Base-by-base conservation (phyloP, 2,329 filamentous ascomycete genomes). In the Akanthomyces muscarius region DNA sequence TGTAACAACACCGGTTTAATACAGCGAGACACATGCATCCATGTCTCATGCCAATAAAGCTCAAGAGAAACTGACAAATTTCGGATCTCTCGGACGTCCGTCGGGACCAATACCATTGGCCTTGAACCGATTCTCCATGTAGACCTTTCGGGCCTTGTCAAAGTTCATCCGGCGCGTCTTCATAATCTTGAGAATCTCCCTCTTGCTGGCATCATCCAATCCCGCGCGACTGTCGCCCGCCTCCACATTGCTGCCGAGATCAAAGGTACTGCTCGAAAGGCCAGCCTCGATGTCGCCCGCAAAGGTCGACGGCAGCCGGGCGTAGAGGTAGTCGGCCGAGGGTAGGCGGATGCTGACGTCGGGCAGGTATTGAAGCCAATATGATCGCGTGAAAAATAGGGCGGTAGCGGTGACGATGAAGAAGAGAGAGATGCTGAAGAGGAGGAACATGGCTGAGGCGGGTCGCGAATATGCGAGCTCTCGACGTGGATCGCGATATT, bases 41-140 rank as follows among this genome's bases (percentile, higher is more conserved):
- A 11, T 36, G 36, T 47, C 16, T 21, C 23, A 6, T 36, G 21
- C 50, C 56, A 14, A 14, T 53, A 28, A 16, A 36, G 13, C 44
- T 74, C 66, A 78, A 52, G 77, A 79, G 77, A 98, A 98, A 73
- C 91, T 96, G 64, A 98, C 92, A 73, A 97, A 96, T 80, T 97
- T 97, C 66, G 93, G 92, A 79, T 98, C 94, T 73, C 87, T 84
- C 66, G 95, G 95, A 69, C 88, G 79, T 5, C 95, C 95, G 76
- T 99, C 95, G 5, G 90, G 83, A 1, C 88, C 92, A 73, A 99
- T 97, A 58, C 91, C 90, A 71, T 96, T 91, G 73, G 88, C 92
- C 73, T 86, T 87, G 78, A 99, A 97, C 63, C 88, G 82, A 70
- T 90, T 86, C 78, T 97, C 90, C 77, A 92, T 95, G 73, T 90